These are phyloP conservation scores for Discostella pseudostelligera DNA, from an alignment of 108 stramenopile genomes.

Conservation along the genomic window DNA sequence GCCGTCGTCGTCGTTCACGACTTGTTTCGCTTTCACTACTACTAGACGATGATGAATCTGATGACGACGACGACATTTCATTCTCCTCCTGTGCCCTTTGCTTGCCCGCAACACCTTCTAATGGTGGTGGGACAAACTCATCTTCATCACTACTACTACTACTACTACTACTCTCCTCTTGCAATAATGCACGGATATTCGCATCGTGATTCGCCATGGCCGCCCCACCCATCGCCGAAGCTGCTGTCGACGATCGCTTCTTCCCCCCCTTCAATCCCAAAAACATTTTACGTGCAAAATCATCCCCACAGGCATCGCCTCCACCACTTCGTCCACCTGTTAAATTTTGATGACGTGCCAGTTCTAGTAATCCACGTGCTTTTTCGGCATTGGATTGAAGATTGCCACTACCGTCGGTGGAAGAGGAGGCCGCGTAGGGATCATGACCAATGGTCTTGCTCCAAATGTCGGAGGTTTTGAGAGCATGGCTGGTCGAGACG, in stretches of 20 bases:
- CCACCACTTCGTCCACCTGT: constrained; percentile 47
- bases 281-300: constrained; percentile 80
- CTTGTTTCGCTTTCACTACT: constrained; percentile 27
- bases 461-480: constrained; percentile 80
- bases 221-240: constrained; percentile 8
- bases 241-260: constrained; percentile 44
- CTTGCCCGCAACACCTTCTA: neutral
- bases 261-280: constrained; percentile 77
- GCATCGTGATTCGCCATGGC: constrained; percentile 17
- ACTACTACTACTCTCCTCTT: constrained; percentile 70
- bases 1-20: constrained; percentile 30
- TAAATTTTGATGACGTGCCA: constrained; percentile 79
- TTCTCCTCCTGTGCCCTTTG: constrained; percentile 1
- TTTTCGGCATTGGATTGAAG: constrained; percentile 53
- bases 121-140: constrained; percentile 52
- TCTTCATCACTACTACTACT: constrained; percentile 80
- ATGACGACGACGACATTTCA: constrained; percentile 6
- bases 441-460: constrained; percentile 82
- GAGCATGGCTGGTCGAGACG: constrained; percentile 68
- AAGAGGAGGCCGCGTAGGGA: constrained; percentile 73
- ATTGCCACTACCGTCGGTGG: constrained; percentile 30
- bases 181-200: constrained; percentile 40
- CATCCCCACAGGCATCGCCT: constrained; percentile 62
- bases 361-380: constrained; percentile 65
- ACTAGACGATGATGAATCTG: constrained; percentile 15